Conservation (phyloP, 2,329 filamentous ascomycete species). For the Apiospora malaysiana region DNA sequence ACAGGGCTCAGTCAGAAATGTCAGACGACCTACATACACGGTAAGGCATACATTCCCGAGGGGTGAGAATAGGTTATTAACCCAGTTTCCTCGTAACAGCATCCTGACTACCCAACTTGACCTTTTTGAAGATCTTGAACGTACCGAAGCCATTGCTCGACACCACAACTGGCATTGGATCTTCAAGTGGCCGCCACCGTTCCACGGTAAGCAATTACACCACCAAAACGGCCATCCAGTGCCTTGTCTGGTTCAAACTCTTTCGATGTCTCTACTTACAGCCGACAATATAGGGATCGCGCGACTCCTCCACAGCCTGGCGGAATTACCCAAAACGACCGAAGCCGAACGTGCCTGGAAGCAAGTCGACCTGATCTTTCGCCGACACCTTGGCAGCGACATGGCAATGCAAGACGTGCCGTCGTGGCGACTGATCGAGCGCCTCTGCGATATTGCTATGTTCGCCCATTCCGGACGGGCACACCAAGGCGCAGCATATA, state of each 20-base stretch:
- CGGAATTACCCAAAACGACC: conserved; percentile 26
- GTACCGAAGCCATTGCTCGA: conserved; percentile 25
- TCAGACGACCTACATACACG: conserved; percentile 17
- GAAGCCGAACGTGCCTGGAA: conserved; percentile 29
- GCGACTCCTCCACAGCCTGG: conserved; percentile 27
- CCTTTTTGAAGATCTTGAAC: conserved; percentile 29
- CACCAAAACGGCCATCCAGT: too few species aligned
- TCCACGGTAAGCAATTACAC: not conserved
- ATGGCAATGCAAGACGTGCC: conserved; percentile 27
- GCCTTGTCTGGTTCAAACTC: not conserved
- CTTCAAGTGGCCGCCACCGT: conserved; percentile 28
- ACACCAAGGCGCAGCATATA: conserved; percentile 9
- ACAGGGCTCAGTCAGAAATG: not conserved
- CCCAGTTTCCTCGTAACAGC: not conserved
- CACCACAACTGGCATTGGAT: conserved; percentile 29
- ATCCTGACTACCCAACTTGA: conserved; percentile 25
- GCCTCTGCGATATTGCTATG: conserved; percentile 31
- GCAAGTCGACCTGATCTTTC: conserved; percentile 29
- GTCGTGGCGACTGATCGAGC: conserved; percentile 29
- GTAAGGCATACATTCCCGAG: not conserved
- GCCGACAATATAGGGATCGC: conserved; percentile 18
- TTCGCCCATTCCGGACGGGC: conserved; percentile 23
- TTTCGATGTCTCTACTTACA: not conserved
- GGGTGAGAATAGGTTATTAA: not conserved
- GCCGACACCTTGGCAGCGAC: conserved; percentile 28